A percentile compares a stretch with the other conserved stretches of the same genome.
Conservation (phyloP, 148 eudicot genomes). For the Camellia japonica region DNA sequence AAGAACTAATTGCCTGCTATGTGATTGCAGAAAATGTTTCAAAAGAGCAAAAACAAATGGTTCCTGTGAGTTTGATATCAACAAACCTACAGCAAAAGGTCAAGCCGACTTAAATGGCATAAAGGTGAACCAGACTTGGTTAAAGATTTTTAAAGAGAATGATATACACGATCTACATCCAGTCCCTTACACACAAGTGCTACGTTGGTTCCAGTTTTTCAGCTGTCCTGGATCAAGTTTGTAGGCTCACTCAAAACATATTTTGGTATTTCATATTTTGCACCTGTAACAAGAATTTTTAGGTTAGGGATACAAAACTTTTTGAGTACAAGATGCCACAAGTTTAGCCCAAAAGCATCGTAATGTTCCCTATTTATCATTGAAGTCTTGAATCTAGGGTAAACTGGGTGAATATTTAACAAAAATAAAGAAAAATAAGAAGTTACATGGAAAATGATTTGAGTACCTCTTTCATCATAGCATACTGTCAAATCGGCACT, state of each 20-base stretch:
- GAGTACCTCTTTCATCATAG: conserved; percentile 73
- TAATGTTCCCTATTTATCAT: not conserved
- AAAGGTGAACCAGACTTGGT: not conserved
- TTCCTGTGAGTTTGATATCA: not conserved
- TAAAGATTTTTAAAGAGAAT: not conserved
- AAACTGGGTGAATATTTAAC: too few relatives aligned
- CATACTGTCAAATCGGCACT: conserved; percentile 66
- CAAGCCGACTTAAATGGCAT: not conserved
- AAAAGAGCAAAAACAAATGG: not conserved
- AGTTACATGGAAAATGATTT: not conserved
- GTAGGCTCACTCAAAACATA: conserved; percentile 60
- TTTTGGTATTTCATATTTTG: conserved; percentile 58
- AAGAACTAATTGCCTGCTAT: not conserved
- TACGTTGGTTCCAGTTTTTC: conserved; percentile 1
- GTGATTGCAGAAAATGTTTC: not conserved
- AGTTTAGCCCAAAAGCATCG: not conserved
- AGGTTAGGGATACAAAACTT: not conserved
- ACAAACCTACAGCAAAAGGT: not conserved
- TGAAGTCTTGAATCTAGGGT: too few relatives aligned
- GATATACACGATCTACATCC: conserved; percentile 7
- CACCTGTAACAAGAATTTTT: conserved; percentile 42
- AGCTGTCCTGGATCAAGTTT: conserved; percentile 38
- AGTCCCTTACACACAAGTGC: not conserved
- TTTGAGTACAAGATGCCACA: not conserved
- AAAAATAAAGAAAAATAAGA: not conserved